Base-by-base conservation (phyloP, 768 basidiomycete species). In the Lactarius quietus region DNA sequence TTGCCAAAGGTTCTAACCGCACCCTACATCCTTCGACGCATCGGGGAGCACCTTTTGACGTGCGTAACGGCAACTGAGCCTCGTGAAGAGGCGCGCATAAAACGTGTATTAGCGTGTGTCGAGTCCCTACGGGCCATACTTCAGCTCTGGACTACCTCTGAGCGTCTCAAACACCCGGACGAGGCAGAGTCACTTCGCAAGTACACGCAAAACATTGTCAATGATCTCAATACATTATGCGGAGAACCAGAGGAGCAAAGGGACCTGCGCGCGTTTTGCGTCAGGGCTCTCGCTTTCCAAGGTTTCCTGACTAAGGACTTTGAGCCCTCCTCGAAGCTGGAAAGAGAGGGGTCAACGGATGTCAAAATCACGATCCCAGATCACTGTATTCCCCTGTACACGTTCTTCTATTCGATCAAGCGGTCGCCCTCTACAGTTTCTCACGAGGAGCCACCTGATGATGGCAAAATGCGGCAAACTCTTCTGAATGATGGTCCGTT, bases 21-120 rank as follows among this genome's bases (percentile, higher is more conserved):
- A 14, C 38, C 29, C 0, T 17, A 36, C 17, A 45, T 60, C 26
- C 54, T 64, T 3, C 8, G 1, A 2, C 63, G 63, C 3, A 59
- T 59, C 58, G 43, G 45, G 58, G 33, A n/a, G 31, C 63, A 64
- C 20, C 23, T 64, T 18, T 20, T 60, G 33, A 64, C 63, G 6
- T 64, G 63, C 33, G 52, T 28, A 3, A 60, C 59, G 10, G 43
- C 53, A 1, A 28, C 28, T 3, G 58, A 64, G 5, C 63, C 60
- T 38, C 55, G 58, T 2, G 58, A 60, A n/a, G 39, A 60, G 17
- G 39, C 53, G 23, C 39, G 41, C 31, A n/a, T 55, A 4, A 8
- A 26, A 1, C 63, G 63, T 9, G 58, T 60, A 41, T 55, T 6
- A 2, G 20, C 26, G 6, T 64, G 53, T 26, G 31, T 64, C 39